Evolutionary conservation across 148 eudicot species (phyloP).

Genomic region (Simmondsia chinensis): DNA sequence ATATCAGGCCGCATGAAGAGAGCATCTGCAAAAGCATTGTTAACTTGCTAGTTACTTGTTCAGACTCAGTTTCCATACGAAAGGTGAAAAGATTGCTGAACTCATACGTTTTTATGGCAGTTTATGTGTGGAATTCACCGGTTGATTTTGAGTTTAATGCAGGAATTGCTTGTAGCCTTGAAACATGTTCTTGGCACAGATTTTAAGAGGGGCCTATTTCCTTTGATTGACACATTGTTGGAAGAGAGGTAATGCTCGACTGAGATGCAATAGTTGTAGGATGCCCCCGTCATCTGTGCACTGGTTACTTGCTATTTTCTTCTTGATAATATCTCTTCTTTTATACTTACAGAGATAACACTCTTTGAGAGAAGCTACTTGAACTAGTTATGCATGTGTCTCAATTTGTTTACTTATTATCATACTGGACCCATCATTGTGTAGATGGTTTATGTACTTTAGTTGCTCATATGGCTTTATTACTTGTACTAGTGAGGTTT

Average conservation of each 20-base stretch:
- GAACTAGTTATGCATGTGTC: no score
- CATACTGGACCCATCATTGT: no score
- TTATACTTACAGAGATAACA: no score
- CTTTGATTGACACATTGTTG: slow-evolving; percentile 83
- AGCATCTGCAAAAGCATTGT: slow-evolving; percentile 98
- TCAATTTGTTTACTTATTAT: no score
- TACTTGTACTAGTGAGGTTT: no score
- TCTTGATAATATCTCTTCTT: no score
- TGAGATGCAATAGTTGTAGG: background rate
- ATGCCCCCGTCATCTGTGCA: no score
- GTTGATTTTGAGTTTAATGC: slow-evolving; percentile 9
- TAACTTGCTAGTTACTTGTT: slow-evolving; percentile 92
- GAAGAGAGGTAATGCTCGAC: slow-evolving; percentile 68
- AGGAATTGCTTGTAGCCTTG: slow-evolving; percentile 88
- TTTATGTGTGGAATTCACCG: no score
- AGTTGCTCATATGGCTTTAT: no score
- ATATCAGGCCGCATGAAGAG: slow-evolving; percentile 90
- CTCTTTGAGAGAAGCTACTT: no score
- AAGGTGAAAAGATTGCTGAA: slow-evolving; percentile 35
- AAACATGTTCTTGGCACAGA: slow-evolving; percentile 97
- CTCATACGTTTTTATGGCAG: background rate
- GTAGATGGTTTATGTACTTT: no score
- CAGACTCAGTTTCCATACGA: slow-evolving; percentile 91
- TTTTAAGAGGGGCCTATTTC: slow-evolving; percentile 91
- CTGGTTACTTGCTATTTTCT: no score